Evolutionary conservation across 2,329 filamentous ascomycete genomes (phyloP).

Genomic region (Clarireedia monteithiana): DNA sequence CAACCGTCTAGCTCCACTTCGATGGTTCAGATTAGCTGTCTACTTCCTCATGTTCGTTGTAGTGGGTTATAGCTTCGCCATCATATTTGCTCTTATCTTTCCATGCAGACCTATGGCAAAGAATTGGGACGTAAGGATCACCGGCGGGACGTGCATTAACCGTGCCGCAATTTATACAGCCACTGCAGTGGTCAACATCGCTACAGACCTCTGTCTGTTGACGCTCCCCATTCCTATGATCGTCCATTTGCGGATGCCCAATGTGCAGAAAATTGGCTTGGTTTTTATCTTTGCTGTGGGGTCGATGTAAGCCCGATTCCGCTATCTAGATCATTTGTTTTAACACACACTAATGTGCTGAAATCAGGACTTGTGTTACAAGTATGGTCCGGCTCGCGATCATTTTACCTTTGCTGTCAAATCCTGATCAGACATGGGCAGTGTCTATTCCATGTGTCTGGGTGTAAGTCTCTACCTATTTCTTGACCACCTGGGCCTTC

Average conservation of each 20-base stretch:
- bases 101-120: background rate
- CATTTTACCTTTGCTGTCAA: background rate
- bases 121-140: background rate
- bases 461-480: background rate
- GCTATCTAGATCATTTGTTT: background rate
- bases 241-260: background rate
- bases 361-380: background rate
- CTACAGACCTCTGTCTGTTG: background rate
- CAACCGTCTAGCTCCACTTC: background rate
- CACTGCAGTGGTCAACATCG: background rate
- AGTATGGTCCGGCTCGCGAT: background rate
- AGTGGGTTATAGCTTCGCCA: background rate
- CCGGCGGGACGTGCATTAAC: background rate
- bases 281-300: slow-evolving; percentile 3
- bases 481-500: too few species aligned
- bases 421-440: background rate
- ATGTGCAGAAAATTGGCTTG: slow-evolving; percentile 1
- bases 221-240: background rate
- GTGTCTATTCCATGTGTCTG: slow-evolving; percentile 3
- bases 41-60: slow-evolving; percentile 2
- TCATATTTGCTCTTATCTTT: slow-evolving; percentile 1
- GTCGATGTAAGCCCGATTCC: background rate
- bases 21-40: background rate
- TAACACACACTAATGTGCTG: background rate
- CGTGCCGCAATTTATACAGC: background rate